These are phyloP conservation scores for Quercus lobata DNA, from an alignment of 331 rosid species.

Conservation along the genomic window DNA sequence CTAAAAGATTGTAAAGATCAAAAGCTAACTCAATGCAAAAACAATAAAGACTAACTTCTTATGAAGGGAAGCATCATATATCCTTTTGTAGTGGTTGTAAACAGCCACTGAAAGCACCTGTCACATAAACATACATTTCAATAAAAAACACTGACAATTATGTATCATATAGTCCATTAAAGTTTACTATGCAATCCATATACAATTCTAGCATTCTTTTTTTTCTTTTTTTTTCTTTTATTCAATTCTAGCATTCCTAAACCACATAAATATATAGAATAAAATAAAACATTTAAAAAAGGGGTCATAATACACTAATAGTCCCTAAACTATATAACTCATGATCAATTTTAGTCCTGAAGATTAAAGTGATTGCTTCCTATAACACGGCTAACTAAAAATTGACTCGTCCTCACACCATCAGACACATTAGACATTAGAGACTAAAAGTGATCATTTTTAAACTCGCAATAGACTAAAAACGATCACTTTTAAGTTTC, in stretches of 20 bases:
- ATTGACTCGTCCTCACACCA: no score
- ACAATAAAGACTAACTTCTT: constrained; percentile 16
- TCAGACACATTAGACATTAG: no score
- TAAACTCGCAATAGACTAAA: no score
- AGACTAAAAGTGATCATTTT: no score
- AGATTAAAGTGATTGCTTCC: no score
- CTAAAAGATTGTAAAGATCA: not conserved
- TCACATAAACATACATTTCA: not conserved
- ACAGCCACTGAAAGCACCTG: constrained; percentile 81
- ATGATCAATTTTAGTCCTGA: no score
- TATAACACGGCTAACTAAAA: no score
- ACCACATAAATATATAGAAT: not conserved
- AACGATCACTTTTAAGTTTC: no score
- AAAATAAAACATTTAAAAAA: not conserved
- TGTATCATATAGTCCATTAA: not conserved
- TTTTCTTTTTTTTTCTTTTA: no score
- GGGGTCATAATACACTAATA: not conserved
- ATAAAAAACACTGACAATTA: not conserved
- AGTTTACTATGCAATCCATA: not conserved
- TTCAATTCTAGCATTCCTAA: not conserved
- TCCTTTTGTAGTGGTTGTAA: constrained; percentile 65
- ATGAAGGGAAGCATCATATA: constrained; percentile 34
- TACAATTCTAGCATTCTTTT: not conserved
- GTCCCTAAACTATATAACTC: not conserved
- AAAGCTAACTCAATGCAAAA: not conserved